These are phyloP conservation scores for Fragilaria crotonensis DNA, from an alignment of 108 stramenopile species.

Conservation along the genomic window DNA sequence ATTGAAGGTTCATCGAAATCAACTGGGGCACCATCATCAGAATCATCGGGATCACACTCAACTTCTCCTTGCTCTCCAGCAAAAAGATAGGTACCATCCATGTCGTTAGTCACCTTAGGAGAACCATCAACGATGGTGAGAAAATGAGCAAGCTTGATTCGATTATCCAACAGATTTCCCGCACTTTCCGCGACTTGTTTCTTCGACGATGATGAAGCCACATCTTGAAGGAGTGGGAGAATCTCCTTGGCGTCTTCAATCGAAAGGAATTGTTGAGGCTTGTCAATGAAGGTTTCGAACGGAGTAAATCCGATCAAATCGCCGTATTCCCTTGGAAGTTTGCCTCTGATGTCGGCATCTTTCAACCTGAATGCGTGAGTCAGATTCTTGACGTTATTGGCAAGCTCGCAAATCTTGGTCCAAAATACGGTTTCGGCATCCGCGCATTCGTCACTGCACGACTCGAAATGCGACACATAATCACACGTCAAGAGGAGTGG, in stretches of 20 bases:
- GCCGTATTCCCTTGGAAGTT: neutral
- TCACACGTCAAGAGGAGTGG: constrained; percentile 15
- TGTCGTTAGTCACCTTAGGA: neutral
- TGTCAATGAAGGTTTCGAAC: neutral
- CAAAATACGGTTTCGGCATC: neutral
- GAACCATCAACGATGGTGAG: neutral
- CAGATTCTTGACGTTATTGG: neutral
- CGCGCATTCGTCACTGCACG: neutral
- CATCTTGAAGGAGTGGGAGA: neutral
- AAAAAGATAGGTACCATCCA: neutral
- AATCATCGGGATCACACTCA: neutral
- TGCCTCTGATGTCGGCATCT: neutral
- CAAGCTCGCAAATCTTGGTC: neutral
- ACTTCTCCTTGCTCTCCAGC: neutral
- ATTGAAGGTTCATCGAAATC: neutral
- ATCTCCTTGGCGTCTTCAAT: neutral
- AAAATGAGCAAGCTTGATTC: neutral
- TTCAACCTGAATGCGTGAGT: neutral
- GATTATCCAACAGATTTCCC: neutral
- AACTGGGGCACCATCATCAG: neutral
- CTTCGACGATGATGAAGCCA: neutral
- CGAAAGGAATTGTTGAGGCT: neutral
- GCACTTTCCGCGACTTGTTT: neutral
- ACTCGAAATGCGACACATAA: constrained; percentile 8
- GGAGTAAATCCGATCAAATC: neutral